Percentiles rank a stretch among this genome's conserved stretches.
Evolutionary conservation across 2,329 filamentous ascomycete species (phyloP).

Genomic region (Camillea tinctor): DNA sequence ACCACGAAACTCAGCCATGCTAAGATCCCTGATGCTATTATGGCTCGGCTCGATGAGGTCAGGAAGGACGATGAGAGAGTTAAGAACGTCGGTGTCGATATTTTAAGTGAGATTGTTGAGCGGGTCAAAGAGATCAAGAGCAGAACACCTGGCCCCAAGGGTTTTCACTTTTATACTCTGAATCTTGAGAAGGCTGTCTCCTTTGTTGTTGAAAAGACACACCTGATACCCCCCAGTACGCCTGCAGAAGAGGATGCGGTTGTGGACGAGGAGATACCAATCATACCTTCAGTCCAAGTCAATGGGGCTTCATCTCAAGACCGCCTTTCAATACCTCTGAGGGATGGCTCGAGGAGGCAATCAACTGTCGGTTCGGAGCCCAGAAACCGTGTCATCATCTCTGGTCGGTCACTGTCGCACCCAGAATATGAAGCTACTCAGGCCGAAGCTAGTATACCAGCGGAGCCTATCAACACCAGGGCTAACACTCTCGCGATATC

Average conservation of each 20-base stretch:
- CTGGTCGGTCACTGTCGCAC: conserved; percentile 57
- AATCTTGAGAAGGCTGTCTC: conserved; percentile 96
- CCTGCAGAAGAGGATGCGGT: conserved; percentile 50
- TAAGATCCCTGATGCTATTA: conserved; percentile 68
- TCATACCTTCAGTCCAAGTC: conserved; percentile 47
- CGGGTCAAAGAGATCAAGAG: conserved; percentile 67
- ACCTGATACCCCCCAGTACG: conserved; percentile 69
- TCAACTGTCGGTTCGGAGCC: conserved; percentile 83
- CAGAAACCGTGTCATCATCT: conserved; percentile 83
- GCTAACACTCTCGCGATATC: conserved; percentile 89
- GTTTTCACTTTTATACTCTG: conserved; percentile 96
- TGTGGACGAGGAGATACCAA: conserved; percentile 45
- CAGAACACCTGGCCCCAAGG: conserved; percentile 60
- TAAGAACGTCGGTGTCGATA: conserved; percentile 76
- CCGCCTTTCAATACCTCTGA: conserved; percentile 30
- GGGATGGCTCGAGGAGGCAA: conserved; percentile 51
- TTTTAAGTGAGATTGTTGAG: conserved; percentile 80
- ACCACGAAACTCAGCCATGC: conserved; percentile 95
- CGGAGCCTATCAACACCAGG: conserved; percentile 70
- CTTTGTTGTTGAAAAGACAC: conserved; percentile 81
- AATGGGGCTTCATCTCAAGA: conserved; percentile 44
- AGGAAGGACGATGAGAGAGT: conserved; percentile 79
- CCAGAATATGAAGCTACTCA: conserved; percentile 71
- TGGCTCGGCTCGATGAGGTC: conserved; percentile 68
- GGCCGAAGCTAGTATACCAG: conserved; percentile 73